A percentile compares a stretch with the other conserved stretches of the same genome.
Evolutionary conservation across 2,329 filamentous ascomycete genomes (phyloP).

Genomic region (Fusarium beomiforme): DNA sequence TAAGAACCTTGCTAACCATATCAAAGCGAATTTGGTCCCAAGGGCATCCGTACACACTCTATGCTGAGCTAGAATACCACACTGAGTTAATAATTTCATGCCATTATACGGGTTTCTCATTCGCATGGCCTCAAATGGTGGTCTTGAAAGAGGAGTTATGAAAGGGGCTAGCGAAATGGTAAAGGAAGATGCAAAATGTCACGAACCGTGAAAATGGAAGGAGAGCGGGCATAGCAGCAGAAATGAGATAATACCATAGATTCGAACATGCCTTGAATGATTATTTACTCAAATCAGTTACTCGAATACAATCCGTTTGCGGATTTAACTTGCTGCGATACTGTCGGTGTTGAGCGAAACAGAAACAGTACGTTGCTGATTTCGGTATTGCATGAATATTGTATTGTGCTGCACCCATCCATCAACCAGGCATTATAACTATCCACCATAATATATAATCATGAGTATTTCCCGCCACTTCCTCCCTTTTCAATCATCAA

Average conservation of each 20-base stretch:
- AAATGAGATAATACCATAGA: slow-evolving; percentile 38
- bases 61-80: slow-evolving; percentile 56
- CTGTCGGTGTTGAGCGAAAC: neutral
- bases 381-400: neutral
- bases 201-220: neutral
- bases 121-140: slow-evolving; percentile 9
- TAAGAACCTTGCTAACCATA: slow-evolving; percentile 16
- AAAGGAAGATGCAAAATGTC: slow-evolving; percentile 24
- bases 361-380: neutral
- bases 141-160: slow-evolving; percentile 35
- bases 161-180: slow-evolving; percentile 33
- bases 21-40: slow-evolving; percentile 63
- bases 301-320: neutral
- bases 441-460: neutral
- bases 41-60: slow-evolving; percentile 63
- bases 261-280: slow-evolving; percentile 33
- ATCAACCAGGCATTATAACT: neutral
- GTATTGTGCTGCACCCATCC: neutral
- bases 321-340: neutral
- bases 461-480: neutral
- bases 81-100: slow-evolving; percentile 16
- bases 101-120: slow-evolving; percentile 23
- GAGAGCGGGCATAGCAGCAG: neutral
- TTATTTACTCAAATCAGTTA: slow-evolving; percentile 9
- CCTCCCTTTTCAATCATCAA: neutral